A percentile compares a stretch with the other conserved stretches of the same genome.
Evolutionary conservation across 805 yeast species (phyloP).

Genomic region (Metschnikowia borealis): DNA sequence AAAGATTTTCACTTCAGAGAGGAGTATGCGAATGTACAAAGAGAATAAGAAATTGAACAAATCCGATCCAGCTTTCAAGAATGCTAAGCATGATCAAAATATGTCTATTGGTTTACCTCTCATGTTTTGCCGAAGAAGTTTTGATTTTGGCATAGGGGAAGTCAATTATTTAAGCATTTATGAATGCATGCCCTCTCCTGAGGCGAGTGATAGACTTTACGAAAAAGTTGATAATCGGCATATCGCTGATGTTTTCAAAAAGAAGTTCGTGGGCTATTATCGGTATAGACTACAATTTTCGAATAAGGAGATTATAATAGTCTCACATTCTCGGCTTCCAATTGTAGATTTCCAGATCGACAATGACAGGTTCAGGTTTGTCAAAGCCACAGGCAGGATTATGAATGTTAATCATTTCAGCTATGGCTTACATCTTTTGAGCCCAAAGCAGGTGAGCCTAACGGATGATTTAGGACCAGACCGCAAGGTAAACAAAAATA

Average conservation of each 20-base stretch:
- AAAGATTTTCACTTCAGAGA: constrained; percentile 12
- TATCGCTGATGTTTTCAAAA: constrained; percentile 10
- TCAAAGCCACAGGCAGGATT: constrained; percentile 2
- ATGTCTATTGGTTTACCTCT: constrained; percentile 13
- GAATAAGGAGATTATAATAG: constrained; percentile 7
- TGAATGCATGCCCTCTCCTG: constrained; percentile 12
- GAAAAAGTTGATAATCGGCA: constrained; percentile 9
- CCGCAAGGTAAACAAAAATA: constrained; percentile 7
- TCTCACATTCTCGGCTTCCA: constrained; percentile 11
- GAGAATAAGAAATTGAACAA: constrained; percentile 2
- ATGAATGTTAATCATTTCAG: constrained; percentile 4
- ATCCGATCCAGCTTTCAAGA: constrained; percentile 5
- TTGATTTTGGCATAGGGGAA: constrained; percentile 11
- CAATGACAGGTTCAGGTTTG: constrained; percentile 11
- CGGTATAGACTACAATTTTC: constrained; percentile 11
- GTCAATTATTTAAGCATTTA: constrained; percentile 7
- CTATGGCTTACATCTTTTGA: constrained; percentile 11
- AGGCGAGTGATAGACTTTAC: constrained; percentile 12
- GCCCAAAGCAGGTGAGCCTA: constrained; percentile 8
- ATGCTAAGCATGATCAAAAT: constrained; percentile 13
- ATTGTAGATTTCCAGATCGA: constrained; percentile 11
- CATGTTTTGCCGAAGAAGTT: constrained; percentile 6
- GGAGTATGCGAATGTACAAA: constrained; percentile 9
- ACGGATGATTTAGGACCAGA: constrained; percentile 10
- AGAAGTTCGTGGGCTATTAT: constrained; percentile 8